A percentile compares a stretch with the other conserved stretches of the same genome.
phyloP scores from a whole-genome alignment of 164 flowering plant genomes.

The Chimonanthus salicifolius region DNA sequence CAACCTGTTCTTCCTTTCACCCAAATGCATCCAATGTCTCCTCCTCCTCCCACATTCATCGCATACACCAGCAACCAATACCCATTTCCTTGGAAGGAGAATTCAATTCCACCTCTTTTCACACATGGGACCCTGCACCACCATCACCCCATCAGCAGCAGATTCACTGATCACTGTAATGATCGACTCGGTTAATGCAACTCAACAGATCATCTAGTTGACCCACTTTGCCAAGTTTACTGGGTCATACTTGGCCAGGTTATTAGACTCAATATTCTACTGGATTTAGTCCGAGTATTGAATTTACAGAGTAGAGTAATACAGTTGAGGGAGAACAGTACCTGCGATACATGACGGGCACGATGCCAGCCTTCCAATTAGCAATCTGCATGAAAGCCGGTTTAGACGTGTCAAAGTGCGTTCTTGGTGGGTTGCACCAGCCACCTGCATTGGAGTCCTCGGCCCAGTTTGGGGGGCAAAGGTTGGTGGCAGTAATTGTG shows the following conservation, averaged over 20 bases:
- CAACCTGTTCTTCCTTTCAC: slow-evolving; percentile 71
- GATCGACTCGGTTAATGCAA: too few species aligned
- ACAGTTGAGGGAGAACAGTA: slow-evolving; percentile 8
- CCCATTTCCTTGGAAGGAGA: slow-evolving; percentile 77
- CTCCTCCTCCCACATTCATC: slow-evolving; percentile 90
- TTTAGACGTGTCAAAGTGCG: slow-evolving; percentile 84
- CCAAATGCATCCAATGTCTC: slow-evolving; percentile 65
- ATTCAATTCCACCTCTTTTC: slow-evolving; percentile 51
- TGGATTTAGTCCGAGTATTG: too few species aligned
- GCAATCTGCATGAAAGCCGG: slow-evolving; percentile 80
- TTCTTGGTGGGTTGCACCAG: slow-evolving; percentile 93
- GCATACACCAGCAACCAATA: slow-evolving; percentile 87
- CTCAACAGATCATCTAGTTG: too few species aligned
- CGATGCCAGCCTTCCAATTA: slow-evolving; percentile 34
- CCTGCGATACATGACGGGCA: slow-evolving; percentile 69
- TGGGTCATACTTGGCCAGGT: too few species aligned
- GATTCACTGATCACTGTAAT: too few species aligned
- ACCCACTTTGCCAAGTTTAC: too few species aligned
- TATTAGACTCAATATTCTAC: too few species aligned
- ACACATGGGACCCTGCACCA: slow-evolving; percentile 61
- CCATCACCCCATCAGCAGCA: too few species aligned
- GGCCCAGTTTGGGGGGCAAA: slow-evolving; percentile 83
- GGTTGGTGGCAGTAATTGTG: slow-evolving; percentile 78
- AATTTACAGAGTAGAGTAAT: not conserved
- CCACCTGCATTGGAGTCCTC: slow-evolving; percentile 67